Evolutionary conservation across 2,329 filamentous ascomycete species (phyloP), one percentile per base, ranked within the genome.

Genomic region (Aspergillus bombycis): DNA sequence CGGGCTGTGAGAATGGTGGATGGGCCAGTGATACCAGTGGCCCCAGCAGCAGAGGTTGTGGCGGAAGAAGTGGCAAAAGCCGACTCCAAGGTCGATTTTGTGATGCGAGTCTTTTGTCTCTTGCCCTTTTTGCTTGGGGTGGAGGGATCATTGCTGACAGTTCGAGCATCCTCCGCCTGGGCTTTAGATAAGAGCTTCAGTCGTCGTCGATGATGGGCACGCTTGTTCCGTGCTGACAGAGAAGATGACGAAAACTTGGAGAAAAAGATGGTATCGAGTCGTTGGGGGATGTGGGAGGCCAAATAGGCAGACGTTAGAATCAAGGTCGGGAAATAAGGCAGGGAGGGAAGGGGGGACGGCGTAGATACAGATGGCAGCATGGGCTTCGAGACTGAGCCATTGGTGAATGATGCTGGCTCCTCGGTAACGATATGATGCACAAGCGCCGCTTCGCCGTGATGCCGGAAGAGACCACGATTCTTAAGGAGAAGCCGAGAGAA

Each of bases 401-500:
- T 63, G 41, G 60, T 21, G 16, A 52, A 30, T 9, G 66, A 64
- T 12, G 68, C 58, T 3, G 64, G 61, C 38, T 77, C 73, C 12
- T 77, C 75, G 3, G 77, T 70, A 32, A 78, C 73, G 43, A 80
- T 75, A 69, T 71, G 77, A 69, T 81, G 77, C 28, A 80, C 75
- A 26, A 84, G 73, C 30, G 78, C 74, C 6, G 73, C 72, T 70
- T 83, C 82, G 38, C 80, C 80, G 62, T 81, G 79, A 19, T 78
- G 73, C 54, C 81, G 79, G 70, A 83, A 82, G 45, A 84, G 70
- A 9, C 74, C 68, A 59, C 81, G 74, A 64, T 82, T 82, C 55
- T 74, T 77, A n/a, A 83, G 89, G 61, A 98, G 85, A 9, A 99
- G 82, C 66, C 91, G 90, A 16, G 91, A 89, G 78, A 97, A 97